Conservation (phyloP, 139 green algal species). For the Closterium sp. region DNA sequence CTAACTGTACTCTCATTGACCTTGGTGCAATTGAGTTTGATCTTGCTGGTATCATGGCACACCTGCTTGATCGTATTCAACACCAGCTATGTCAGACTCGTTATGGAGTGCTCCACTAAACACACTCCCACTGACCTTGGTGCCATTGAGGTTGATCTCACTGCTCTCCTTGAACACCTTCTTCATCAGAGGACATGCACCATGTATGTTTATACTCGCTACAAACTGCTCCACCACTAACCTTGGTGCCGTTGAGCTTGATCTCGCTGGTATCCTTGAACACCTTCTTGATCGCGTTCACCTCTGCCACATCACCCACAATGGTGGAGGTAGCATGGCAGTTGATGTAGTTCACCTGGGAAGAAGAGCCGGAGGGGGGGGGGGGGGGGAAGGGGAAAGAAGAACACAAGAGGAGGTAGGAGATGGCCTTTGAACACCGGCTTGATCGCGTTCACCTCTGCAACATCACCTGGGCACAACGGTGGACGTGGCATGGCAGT, state of each 20-base stretch:
- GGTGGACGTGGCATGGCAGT: constrained; percentile 94
- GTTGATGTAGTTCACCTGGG: constrained; percentile 99
- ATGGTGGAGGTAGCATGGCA: constrained; percentile 95
- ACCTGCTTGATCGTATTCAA: constrained; percentile 86
- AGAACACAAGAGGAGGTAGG: background rate
- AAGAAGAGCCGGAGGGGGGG: too few relatives aligned
- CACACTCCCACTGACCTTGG: constrained; percentile 79
- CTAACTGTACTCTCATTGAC: too few relatives aligned
- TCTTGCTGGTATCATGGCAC: constrained; percentile 73
- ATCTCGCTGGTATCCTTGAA: constrained; percentile 78
- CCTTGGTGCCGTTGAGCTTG: constrained; percentile 98
- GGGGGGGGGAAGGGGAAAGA: too few relatives aligned
- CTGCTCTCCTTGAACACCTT: constrained; percentile 81
- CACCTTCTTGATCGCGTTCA: constrained; percentile 87
- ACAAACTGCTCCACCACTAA: background rate
- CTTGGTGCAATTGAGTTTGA: constrained; percentile 67
- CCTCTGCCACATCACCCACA: constrained; percentile 94
- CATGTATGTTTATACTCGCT: background rate
- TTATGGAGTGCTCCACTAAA: background rate
- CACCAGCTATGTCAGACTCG: background rate
- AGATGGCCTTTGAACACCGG: too few relatives aligned
- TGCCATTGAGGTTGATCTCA: constrained; percentile 94
- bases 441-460: constrained; percentile 92
- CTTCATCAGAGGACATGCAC: constrained; percentile 69
- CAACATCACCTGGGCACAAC: too few relatives aligned